phyloP scores from a whole-genome alignment of 2,329 filamentous ascomycete genomes.

The Stachybotrys chartarum region DNA sequence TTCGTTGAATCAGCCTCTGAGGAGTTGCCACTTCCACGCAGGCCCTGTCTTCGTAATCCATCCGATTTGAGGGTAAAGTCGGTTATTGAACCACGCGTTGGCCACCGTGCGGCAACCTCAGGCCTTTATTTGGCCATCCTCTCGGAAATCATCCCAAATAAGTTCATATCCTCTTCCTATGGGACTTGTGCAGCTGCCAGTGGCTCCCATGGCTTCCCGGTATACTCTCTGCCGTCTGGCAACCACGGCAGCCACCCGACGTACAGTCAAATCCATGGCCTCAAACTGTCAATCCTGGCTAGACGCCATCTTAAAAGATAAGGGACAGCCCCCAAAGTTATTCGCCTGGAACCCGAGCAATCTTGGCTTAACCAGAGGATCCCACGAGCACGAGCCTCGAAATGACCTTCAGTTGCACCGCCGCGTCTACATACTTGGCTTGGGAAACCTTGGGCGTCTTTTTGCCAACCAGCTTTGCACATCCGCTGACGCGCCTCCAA shows the following conservation, averaged over 20 bases:
- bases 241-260: neutral
- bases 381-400: neutral
- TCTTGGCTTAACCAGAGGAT: neutral
- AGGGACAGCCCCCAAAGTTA: slow-evolving; percentile 20
- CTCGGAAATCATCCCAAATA: neutral
- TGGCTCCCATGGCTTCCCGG: neutral
- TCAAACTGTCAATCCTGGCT: slow-evolving; percentile 26
- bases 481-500: slow-evolving; percentile 54
- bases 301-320: slow-evolving; percentile 16
- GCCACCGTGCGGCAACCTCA: too few species aligned
- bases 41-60: too few species aligned
- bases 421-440: slow-evolving; percentile 71
- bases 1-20: too few species aligned
- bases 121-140: neutral
- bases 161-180: neutral
- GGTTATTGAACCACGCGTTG: too few species aligned
- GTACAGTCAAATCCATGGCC: slow-evolving; percentile 7
- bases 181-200: neutral
- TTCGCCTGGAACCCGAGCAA: slow-evolving; percentile 28
- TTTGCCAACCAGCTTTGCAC: slow-evolving; percentile 66
- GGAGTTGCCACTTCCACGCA: too few species aligned
- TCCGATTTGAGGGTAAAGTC: too few species aligned
- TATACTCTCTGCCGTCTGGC: neutral
- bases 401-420: slow-evolving; percentile 12
- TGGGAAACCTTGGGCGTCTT: slow-evolving; percentile 75